Evolutionary conservation across 345 rosid species (phyloP).

Genomic region (Brassica cretica): DNA sequence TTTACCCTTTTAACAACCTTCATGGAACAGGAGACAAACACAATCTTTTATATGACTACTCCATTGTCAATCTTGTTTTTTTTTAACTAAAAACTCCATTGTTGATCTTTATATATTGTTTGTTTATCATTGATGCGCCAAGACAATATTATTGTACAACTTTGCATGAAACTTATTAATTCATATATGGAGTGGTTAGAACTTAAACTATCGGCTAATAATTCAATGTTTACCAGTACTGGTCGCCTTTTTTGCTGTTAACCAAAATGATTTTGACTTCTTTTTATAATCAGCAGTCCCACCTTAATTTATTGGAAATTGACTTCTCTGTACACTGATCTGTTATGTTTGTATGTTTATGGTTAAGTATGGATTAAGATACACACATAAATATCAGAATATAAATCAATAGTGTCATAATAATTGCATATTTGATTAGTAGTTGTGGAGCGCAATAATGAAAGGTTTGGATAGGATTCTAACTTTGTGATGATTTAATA

Average conservation of each 20-base stretch:
- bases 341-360: too few relatives aligned
- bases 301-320: neutral
- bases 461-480: conserved; percentile 30
- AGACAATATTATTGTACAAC: neutral
- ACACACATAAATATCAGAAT: neutral
- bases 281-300: neutral
- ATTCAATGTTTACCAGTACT: neutral
- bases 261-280: neutral
- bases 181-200: conserved; percentile 13
- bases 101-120: neutral
- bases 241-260: neutral
- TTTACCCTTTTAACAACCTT: neutral
- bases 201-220: conserved; percentile 17
- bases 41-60: neutral
- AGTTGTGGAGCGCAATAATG: conserved; percentile 33
- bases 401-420: conserved; percentile 17
- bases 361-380: neutral
- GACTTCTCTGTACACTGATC: neutral
- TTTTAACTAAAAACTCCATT: neutral
- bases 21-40: neutral
- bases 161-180: neutral
- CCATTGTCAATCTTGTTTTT: neutral
- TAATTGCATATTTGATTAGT: conserved; percentile 38
- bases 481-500: conserved; percentile 16
- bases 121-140: conserved; percentile 2